Base-by-base conservation (phyloP, 176 grass and related monocot species). In the Cenchrus americanus region DNA sequence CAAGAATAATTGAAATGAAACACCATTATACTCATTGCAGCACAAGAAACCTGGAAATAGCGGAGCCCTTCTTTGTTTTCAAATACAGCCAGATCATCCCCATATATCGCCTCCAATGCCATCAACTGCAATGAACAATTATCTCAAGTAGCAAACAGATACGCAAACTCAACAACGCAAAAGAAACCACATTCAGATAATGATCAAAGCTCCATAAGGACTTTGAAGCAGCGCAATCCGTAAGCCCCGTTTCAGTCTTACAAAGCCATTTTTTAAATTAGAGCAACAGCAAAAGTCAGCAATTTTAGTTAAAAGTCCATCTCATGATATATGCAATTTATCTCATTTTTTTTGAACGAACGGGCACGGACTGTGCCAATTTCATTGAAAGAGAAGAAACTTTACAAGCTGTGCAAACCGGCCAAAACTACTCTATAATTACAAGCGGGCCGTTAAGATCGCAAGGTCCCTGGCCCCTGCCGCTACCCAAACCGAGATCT, bases 1-100 rank as follows among this genome's bases (percentile, higher is more conserved):
- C 1, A 44, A 15, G 26, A 40, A 13, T 5, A 73, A 6, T 8
- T 79, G 60, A 51, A 84, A 49, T 4, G 34, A 37, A 49, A 9
- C 50, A 23, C 8, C 8, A 44, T 23, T 44, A 47, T 70, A 71
- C n/a, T 73, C 12, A 73, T 8, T 50, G 24, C 10, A 78, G 52
- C 49, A 26, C 9, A 79, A 71, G 17, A 66, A 58, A 90, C 91
- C 88, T 90, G 86, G 15, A 94, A 90, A 57, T 30, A 86, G 7
- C 14, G 57, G 53, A 86, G 81, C 60, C 79, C 79, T 79, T 70
- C 69, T 90, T 85, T 93, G 47, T 53, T 87, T n/a, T 32, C 58
- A 37, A 83, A 74, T 22, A 51, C 81, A 83, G 3, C 46, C 5
- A 83, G 26, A 40, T 83, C 81, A 83, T 83, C 69, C 46, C 69